These are phyloP conservation scores for Prillingera fragicola DNA, from an alignment of 1,284 basidiomycete species.

Conservation along the genomic window DNA sequence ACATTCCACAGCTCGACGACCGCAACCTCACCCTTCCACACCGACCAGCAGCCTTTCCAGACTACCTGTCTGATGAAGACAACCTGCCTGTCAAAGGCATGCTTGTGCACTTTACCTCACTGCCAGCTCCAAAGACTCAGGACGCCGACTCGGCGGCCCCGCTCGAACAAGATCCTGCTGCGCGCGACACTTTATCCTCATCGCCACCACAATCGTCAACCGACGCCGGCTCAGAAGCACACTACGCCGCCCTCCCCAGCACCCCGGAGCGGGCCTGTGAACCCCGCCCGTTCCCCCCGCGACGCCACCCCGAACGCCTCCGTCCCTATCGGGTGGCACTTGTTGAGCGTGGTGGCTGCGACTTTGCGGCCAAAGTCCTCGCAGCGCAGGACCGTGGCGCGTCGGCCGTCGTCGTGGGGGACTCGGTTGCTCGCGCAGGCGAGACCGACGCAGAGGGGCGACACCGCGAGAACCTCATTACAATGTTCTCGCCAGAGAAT, in stretches of 20 bases:
- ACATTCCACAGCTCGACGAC: constrained; percentile 7
- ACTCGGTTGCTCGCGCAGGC: constrained; percentile 45
- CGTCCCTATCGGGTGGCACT: constrained; percentile 59
- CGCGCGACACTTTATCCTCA: background rate
- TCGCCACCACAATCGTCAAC: too few relatives aligned
- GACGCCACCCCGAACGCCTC: constrained; percentile 12
- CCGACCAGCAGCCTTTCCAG: constrained; percentile 46
- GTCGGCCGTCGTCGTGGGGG: constrained; percentile 79
- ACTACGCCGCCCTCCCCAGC: too few relatives aligned
- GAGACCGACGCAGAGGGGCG: constrained; percentile 57
- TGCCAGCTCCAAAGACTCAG: constrained; percentile 6
- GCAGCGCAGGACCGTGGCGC: constrained; percentile 80
- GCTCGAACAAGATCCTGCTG: too few relatives aligned
- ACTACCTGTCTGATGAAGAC: constrained; percentile 19
- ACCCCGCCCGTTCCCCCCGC: constrained; percentile 23
- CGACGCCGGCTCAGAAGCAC: too few relatives aligned
- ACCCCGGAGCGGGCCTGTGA: constrained; percentile 23
- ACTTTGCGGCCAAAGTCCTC: constrained; percentile 78
- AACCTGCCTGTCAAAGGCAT: constrained; percentile 35
- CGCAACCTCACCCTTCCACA: constrained; percentile 43
- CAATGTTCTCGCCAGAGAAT: constrained; percentile 71
- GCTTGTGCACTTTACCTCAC: constrained; percentile 26
- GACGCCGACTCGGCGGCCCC: too few relatives aligned
- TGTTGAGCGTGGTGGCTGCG: constrained; percentile 75
- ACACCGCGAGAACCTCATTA: constrained; percentile 70